Percentiles rank a stretch among this genome's conserved stretches.
Conservation (phyloP, 495 filamentous ascomycete genomes). For the Talaromyces stipitatus region DNA sequence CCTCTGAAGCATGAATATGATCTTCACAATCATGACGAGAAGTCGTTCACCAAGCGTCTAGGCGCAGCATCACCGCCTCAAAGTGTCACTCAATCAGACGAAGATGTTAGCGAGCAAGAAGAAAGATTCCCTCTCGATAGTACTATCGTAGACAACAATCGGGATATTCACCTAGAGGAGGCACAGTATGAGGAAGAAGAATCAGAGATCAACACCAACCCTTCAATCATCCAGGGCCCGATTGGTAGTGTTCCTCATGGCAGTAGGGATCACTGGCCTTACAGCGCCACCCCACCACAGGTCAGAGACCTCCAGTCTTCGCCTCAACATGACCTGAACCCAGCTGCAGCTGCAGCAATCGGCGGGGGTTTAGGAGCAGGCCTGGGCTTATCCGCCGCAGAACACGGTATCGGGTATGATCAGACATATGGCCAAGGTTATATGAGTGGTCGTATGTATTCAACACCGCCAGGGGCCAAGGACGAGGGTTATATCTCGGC, state of each 20-base stretch:
- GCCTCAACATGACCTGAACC: conserved; percentile 31
- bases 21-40: conserved; percentile 32
- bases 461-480: conserved; percentile 41
- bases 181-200: conserved; percentile 34
- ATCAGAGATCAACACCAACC: conserved; percentile 70
- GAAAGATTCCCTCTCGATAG: conserved; percentile 29
- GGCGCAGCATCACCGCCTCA: conserved; percentile 64
- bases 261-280: conserved; percentile 45
- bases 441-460: conserved; percentile 24
- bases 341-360: conserved; percentile 31
- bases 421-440: conserved; percentile 35
- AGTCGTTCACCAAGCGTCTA: conserved; percentile 38
- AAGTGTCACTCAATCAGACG: conserved; percentile 59
- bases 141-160: conserved; percentile 60
- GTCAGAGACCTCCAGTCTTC: conserved; percentile 31
- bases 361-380: conserved; percentile 19
- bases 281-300: conserved; percentile 41
- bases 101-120: conserved; percentile 48
- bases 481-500: conserved; percentile 93
- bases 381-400: conserved; percentile 19
- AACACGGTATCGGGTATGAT: conserved; percentile 22
- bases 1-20: conserved; percentile 39
- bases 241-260: conserved; percentile 44
- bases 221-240: conserved; percentile 66
- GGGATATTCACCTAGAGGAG: conserved; percentile 48